Base-by-base conservation (phyloP, 345 rosid species). In the Eutrema japonicum region DNA sequence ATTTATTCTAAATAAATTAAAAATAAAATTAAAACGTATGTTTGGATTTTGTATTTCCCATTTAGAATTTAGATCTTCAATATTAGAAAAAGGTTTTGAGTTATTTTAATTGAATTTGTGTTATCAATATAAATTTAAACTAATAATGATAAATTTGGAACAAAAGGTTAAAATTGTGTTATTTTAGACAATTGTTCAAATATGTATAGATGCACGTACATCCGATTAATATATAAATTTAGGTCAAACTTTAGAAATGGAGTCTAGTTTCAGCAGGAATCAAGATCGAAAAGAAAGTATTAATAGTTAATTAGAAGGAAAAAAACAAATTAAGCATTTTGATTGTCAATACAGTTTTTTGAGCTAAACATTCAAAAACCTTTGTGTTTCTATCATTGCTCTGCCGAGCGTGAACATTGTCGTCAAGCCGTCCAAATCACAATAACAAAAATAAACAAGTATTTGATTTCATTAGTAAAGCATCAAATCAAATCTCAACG, bases 391-490 rank as follows among this genome's bases (percentile, higher is more conserved):
- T 27, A 46, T 49, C 48, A 5, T 5, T 64, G 70, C 37, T 35
- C 22, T 53, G 45, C 47, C 13, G 37, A 43, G 45, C 16, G 54
- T 42, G 76, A 64, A 53, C 64, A 72, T 63, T 53, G 56, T 64
- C 64, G 70, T 26, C 64, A 72, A 54, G 71, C 70, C 56, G 57
- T 73, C 77, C 71, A 73, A 54, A 64, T 55, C 71, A 65, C 50
- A 54, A 37, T 13, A 30, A 40, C n/a, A 35, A 53, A 40, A 63
- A 3, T 16, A 13, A 42, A 30, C 13, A 52, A 9, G 11, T 10
- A 5, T 35, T 58, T 58, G 35, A 48, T 27, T 8, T 14, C 27
- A 37, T 18, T 12, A 51, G 12, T 38, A 58, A 1, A 33, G 54
- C 72, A 66, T 66, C 72, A 66, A 33, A 74, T 74, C 67, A 74